Base-by-base conservation (phyloP, 352 stramenopile species). In the Globisporangium carolinianum region DNA sequence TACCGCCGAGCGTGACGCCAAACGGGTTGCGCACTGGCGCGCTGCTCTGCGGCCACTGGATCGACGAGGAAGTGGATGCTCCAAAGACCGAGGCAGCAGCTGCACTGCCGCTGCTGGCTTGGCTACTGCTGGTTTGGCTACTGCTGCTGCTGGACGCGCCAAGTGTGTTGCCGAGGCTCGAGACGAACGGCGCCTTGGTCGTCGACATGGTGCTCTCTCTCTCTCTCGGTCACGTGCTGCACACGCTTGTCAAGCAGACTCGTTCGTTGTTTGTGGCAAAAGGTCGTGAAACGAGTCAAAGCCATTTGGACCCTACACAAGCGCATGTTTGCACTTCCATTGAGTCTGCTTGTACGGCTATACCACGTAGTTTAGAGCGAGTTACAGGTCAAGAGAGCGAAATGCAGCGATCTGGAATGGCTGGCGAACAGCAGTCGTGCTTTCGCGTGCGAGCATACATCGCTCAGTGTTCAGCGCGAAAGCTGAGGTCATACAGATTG, bases 161-260 rank as follows among this genome's bases (percentile, higher is more conserved):
- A 7, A 79, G 53, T 47, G 68, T 69, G 43, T 65, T 65, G 47
- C 73, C 71, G 39, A 83, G 51, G 53, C 66, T 76, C 15, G 73
- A 80, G 53, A 75, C 71, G 63, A 80, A 83, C 41, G 73, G 57
- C 36, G 68, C 58, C 36, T 57, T 62, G 9, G 57, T 37, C 24
- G 58, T 45, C 58, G 58, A 59, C 24, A 37, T 45, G 37, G 18
- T 52, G 9, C 10, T 32, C 35, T 32, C 24, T 32, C 35, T 32
- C 24, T 32, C 24, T 32, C 24, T 32, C 24, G 24, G 24, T 32
- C 24, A 32, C 24, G 24, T 32, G 24, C 24, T 3, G 1, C 24
- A 32, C 37, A 24, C 35, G n/a, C 41, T 49, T 32, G 46, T 43
- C 9, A 49, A 18, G 12, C 14, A 11, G 14, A 37, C 48, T 38